Percentiles rank a stretch among this genome's conserved stretches.
Evolutionary conservation across 2,329 filamentous ascomycete genomes (phyloP).

Genomic region (Zymoseptoria crescenta): DNA sequence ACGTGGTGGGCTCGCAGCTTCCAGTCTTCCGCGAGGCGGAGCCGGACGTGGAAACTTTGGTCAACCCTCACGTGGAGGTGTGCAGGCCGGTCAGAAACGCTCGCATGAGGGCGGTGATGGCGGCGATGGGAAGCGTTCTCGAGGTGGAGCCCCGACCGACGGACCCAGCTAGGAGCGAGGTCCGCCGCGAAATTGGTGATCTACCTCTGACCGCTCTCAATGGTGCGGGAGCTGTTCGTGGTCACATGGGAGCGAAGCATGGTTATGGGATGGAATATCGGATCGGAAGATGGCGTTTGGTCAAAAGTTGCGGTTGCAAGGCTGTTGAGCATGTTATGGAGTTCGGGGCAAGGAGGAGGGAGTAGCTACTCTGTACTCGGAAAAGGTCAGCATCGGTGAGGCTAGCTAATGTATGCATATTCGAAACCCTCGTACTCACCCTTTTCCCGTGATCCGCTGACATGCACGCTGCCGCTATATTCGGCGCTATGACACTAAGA

Average conservation of each 20-base stretch:
- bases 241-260: neutral
- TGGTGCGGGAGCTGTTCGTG: neutral
- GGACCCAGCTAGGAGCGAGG: constrained; percentile 9
- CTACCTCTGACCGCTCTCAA: neutral
- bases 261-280: neutral
- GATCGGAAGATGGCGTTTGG: neutral
- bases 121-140: constrained; percentile 25
- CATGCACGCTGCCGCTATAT: too few relatives aligned
- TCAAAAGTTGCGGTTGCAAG: neutral
- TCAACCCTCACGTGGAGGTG: constrained; percentile 14
- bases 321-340: neutral
- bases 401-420: neutral
- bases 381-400: neutral
- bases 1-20: constrained; percentile 1
- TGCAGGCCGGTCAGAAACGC: constrained; percentile 28
- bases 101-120: constrained; percentile 24
- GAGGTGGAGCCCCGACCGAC: constrained; percentile 18
- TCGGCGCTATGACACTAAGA: too few relatives aligned
- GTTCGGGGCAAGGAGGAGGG: neutral
- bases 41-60: constrained; percentile 17
- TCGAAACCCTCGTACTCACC: neutral
- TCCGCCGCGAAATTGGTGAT: neutral
- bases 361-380: neutral
- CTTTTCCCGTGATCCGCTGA: neutral
- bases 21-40: constrained; percentile 19